Evolutionary conservation across 768 basidiomycete genomes (phyloP), one percentile per base, ranked within the genome.

Genomic region (Pulveroboletus frians): DNA sequence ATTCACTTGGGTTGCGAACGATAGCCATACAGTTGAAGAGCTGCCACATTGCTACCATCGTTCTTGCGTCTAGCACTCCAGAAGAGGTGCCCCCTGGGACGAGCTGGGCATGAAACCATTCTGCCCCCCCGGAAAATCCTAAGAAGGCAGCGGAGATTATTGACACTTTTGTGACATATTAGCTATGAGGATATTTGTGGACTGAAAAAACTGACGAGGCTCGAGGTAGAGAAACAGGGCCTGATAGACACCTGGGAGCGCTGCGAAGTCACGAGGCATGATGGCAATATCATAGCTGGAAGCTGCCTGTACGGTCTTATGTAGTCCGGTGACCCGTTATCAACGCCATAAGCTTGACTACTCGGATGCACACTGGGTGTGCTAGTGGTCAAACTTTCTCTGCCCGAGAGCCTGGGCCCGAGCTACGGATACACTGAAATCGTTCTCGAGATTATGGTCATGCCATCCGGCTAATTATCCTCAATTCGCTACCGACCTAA

Each of bases 81-180:
- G 62, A 49, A 0, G 63, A 49, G n/a, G 57, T 48, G 11, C 29
- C 8, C 8, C 69, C 70, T 2, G 84, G 85, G 38, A 85, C 75
- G 46, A 88, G 78, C 53, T 83, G 73, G 57, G 78, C 72, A 59
- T 83, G 77, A 55, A 85, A 87, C 82, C 85, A 85, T 14, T 70
- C 67, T 20, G 83, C 71, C 13, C 85, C 84, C 8, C 83, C 82
- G 50, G 69, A 75, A 39, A 75, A 56, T 77, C 80, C 73, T 54
- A 80, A 59, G 39, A 82, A 38, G 30, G 74, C 73, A 14, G 80
- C 76, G 5, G 72, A 58, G n/a, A 78, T 62, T 10, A 77, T 81
- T 8, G 78, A 77, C 34, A 71, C 81, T 81, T 38, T 11, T 15
- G 4, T 9, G 32, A 26, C 6, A 42, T n/a, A 39, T 52, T 13